Conservation (phyloP, 352 stramenopile genomes). For the Pythium utonaiense region DNA sequence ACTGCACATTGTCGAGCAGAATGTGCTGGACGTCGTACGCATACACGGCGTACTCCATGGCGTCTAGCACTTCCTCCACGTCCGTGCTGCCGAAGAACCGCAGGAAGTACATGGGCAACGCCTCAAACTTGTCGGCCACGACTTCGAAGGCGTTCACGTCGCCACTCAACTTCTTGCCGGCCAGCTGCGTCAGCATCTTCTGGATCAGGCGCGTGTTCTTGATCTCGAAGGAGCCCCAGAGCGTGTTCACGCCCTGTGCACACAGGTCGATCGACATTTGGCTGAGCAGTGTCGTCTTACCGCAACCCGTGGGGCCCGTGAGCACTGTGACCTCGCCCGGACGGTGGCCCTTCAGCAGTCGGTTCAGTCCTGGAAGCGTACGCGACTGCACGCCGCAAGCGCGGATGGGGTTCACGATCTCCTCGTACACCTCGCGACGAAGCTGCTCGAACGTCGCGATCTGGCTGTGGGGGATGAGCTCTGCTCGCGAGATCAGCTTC, state of each 20-base stretch:
- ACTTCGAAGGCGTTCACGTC: constrained; percentile 78
- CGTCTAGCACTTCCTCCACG: constrained; percentile 95
- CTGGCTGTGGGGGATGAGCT: constrained; percentile 88
- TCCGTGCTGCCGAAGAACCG: constrained; percentile 97
- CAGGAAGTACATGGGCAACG: constrained; percentile 97
- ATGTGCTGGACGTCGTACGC: constrained; percentile 98
- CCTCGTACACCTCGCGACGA: constrained; percentile 90
- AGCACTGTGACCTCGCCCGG: constrained; percentile 98
- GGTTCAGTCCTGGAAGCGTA: constrained; percentile 94
- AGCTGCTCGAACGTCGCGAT: constrained; percentile 94
- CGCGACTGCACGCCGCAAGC: constrained; percentile 90
- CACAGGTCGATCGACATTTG: constrained; percentile 89
- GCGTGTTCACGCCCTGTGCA: constrained; percentile 94
- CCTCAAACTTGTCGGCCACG: constrained; percentile 89
- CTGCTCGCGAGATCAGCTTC: constrained; percentile 77
- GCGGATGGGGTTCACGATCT: constrained; percentile 94
- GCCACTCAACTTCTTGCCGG: constrained; percentile 57
- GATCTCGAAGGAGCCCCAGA: constrained; percentile 99
- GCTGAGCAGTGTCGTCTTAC: constrained; percentile 94
- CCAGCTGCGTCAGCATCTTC: constrained; percentile 98
- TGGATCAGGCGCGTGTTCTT: constrained; percentile 97
- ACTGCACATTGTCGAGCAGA: constrained; percentile 99
- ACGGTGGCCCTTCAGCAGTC: constrained; percentile 96
- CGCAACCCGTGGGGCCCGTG: constrained; percentile 95
- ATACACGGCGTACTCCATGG: constrained; percentile 98